Conservation (phyloP, 2,329 filamentous ascomycete genomes). For the Lachnellula suecica region DNA sequence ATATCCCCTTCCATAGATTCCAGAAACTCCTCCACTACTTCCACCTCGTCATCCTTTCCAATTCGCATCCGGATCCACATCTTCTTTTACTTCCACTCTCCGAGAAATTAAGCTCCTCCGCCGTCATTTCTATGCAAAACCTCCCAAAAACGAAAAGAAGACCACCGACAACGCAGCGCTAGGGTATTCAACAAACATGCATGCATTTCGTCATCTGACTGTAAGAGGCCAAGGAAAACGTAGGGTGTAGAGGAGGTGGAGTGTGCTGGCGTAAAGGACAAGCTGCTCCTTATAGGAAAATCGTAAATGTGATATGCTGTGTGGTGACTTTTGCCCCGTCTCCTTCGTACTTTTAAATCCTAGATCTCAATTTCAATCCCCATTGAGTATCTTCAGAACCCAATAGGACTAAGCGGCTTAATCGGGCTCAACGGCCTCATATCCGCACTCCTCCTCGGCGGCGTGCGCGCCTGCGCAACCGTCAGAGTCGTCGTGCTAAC, state of each 20-base stretch:
- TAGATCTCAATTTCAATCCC: neutral
- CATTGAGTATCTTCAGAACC: too few species aligned
- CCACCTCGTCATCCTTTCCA: too few species aligned
- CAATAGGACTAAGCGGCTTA: constrained; percentile 63
- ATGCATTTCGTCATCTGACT: constrained; percentile 3
- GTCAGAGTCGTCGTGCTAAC: constrained; percentile 28
- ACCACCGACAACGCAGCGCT: constrained; percentile 15
- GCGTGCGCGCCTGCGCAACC: constrained; percentile 21
- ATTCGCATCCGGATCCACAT: too few species aligned
- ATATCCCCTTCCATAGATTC: too few species aligned
- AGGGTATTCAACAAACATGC: constrained; percentile 19
- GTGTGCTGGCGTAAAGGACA: neutral
- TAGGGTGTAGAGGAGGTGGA: neutral
- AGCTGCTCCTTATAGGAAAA: neutral
- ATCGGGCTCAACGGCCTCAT: constrained; percentile 59
- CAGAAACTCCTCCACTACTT: too few species aligned
- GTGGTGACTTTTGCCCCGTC: neutral
- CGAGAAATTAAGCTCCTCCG: too few species aligned
- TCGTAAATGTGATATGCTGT: neutral
- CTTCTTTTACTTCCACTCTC: too few species aligned
- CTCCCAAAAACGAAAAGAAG: neutral
- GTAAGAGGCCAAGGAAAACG: too few species aligned
- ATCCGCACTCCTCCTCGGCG: constrained; percentile 21
- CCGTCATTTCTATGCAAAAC: too few species aligned
- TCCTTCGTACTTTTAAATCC: neutral